phyloP scores from a whole-genome alignment of 1,284 basidiomycete genomes.

The Agroathelia rolfsii region DNA sequence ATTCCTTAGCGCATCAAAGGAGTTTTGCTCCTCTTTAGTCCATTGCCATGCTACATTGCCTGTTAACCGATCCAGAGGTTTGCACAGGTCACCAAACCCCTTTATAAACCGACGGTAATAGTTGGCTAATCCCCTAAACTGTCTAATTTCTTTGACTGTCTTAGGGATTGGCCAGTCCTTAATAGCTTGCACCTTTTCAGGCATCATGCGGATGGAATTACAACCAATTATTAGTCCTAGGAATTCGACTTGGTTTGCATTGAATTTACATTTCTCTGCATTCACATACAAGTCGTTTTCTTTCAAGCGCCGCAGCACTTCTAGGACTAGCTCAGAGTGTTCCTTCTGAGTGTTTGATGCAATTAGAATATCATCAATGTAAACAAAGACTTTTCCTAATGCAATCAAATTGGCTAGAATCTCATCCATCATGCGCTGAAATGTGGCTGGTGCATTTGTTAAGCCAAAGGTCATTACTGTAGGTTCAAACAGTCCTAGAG shows the following conservation, averaged over 20 bases:
- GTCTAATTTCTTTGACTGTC: conserved; percentile 16
- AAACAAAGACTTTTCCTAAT: conserved; percentile 10
- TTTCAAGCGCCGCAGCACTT: conserved; percentile 20
- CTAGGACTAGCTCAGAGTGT: conserved; percentile 12
- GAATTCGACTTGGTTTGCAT: conserved; percentile 17
- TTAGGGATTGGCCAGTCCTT: too few species aligned
- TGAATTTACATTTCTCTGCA: conserved; percentile 22
- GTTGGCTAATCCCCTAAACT: conserved; percentile 26
- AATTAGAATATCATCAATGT: conserved; percentile 15
- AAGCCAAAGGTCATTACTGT: conserved; percentile 26
- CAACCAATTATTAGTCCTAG: conserved; percentile 27
- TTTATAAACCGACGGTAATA: conserved; percentile 32
- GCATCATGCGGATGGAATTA: too few species aligned
- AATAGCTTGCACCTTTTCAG: too few species aligned
- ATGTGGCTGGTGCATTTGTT: conserved; percentile 23
- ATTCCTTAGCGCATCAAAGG: conserved; percentile 1
- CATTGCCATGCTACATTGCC: conserved; percentile 8
- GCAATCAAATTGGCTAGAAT: conserved; percentile 15
- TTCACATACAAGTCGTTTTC: conserved; percentile 16
- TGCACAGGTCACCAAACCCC: conserved; percentile 20
- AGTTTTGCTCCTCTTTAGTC: not conserved
- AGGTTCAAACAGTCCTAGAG: conserved; percentile 23
- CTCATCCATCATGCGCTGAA: conserved; percentile 19
- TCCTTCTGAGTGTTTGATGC: conserved; percentile 7
- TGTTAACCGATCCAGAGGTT: conserved; percentile 16